These are phyloP conservation scores for Neurospora cerealis DNA, from an alignment of 495 filamentous ascomycete genomes.

Conservation along the genomic window DNA sequence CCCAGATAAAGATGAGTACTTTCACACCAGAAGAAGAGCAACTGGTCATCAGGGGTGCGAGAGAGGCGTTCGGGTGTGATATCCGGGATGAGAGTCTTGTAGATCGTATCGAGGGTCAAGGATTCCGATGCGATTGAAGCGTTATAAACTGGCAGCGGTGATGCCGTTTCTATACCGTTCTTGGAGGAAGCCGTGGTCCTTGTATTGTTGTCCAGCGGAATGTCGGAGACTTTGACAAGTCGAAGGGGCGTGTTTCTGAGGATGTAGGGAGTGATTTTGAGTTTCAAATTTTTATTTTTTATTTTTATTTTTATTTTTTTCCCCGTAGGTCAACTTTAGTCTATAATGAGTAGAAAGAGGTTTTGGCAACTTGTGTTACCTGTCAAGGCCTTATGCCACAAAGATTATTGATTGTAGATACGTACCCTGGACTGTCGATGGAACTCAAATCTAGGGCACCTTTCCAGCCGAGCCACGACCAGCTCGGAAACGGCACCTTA, in stretches of 20 bases:
- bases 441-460: background rate
- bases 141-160: background rate
- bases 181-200: background rate
- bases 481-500: constrained; percentile 8
- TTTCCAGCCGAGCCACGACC: constrained; percentile 16
- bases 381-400: no score
- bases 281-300: no score
- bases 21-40: background rate
- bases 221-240: background rate
- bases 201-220: background rate
- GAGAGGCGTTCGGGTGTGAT: background rate
- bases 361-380: background rate
- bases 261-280: background rate
- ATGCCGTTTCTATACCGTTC: background rate
- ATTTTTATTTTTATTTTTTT: background rate
- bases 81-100: background rate
- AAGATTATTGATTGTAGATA: background rate
- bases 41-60: background rate
- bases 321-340: background rate
- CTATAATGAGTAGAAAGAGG: background rate
- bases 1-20: rapidly evolving
- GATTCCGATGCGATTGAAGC: background rate
- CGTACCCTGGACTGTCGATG: background rate
- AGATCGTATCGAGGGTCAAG: background rate
- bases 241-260: background rate